Percentiles rank a stretch among this genome's conserved stretches.
Conservation (phyloP, 164 flowering plant species). For the Aristolochia fimbriata region DNA sequence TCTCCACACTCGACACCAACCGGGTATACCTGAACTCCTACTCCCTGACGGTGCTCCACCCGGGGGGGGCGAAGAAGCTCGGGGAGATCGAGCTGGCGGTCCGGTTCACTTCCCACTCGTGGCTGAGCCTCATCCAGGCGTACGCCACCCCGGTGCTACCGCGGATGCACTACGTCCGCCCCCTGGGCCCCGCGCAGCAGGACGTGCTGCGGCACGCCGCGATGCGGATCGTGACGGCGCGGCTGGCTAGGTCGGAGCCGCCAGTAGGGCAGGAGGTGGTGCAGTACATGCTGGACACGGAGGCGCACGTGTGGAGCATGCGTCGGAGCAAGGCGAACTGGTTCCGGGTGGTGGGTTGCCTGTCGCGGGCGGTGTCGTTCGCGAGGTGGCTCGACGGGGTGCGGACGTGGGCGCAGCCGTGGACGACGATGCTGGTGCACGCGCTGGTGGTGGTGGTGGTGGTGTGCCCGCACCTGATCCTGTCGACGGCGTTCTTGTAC, state of each 20-base stretch:
- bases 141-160: slow-evolving; percentile 80
- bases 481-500: slow-evolving; percentile 74
- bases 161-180: slow-evolving; percentile 80
- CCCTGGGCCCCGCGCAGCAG: slow-evolving; percentile 64
- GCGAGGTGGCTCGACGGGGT: slow-evolving; percentile 67
- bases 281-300: slow-evolving; percentile 69
- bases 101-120: slow-evolving; percentile 71
- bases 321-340: slow-evolving; percentile 86
- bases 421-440: slow-evolving; percentile 70
- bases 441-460: slow-evolving; percentile 45
- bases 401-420: slow-evolving; percentile 72
- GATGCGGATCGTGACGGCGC: slow-evolving; percentile 55
- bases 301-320: slow-evolving; percentile 88
- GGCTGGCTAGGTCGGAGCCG: slow-evolving; percentile 82
- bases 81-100: slow-evolving; percentile 83
- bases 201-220: slow-evolving; percentile 76
- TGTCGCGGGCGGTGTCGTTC: slow-evolving; percentile 40
- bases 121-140: slow-evolving; percentile 55
- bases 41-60: slow-evolving; percentile 49
- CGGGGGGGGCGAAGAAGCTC: slow-evolving; percentile 69
- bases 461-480: slow-evolving; percentile 53
- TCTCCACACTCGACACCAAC: slow-evolving; percentile 76
- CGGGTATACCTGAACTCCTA: slow-evolving; percentile 55
- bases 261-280: slow-evolving; percentile 85
- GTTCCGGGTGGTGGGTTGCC: slow-evolving; percentile 59